Conservation (phyloP, 179 eudicot species). For the Patellifolia procumbens region DNA sequence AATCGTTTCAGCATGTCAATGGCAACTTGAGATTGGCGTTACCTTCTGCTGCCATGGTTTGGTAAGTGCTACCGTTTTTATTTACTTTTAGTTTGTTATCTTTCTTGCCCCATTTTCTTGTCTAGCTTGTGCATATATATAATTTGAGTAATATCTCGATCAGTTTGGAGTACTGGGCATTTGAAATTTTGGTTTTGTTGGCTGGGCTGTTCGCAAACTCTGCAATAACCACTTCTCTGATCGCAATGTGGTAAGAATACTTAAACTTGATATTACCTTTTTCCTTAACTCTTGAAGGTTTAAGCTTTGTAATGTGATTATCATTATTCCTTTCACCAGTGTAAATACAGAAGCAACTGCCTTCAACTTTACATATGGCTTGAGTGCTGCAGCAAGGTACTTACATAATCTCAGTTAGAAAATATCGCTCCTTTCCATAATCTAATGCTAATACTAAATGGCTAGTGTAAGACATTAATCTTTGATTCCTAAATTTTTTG, state of each 20-base stretch:
- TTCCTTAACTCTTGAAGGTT: background rate
- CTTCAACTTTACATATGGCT: background rate
- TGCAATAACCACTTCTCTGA: background rate
- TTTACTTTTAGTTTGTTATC: background rate
- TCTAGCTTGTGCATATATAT: too few species aligned
- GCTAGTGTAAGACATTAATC: background rate
- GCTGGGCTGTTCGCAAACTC: background rate
- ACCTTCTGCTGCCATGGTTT: background rate
- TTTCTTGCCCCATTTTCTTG: background rate
- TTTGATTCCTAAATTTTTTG: background rate
- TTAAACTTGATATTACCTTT: too few species aligned
- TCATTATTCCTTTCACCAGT: background rate
- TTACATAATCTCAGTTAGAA: background rate
- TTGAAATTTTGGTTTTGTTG: background rate
- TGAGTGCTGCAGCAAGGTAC: conserved; percentile 5
- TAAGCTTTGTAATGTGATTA: background rate
- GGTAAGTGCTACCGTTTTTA: background rate
- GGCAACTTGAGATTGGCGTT: background rate
- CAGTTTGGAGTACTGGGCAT: background rate
- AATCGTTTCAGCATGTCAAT: background rate
- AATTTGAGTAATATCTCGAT: background rate
- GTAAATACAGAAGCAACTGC: background rate
- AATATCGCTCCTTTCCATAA: background rate
- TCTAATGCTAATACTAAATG: too few species aligned
- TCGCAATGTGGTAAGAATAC: background rate